phyloP scores from a whole-genome alignment of 2,329 filamentous ascomycete species.

The Knoxdaviesia capensis region DNA sequence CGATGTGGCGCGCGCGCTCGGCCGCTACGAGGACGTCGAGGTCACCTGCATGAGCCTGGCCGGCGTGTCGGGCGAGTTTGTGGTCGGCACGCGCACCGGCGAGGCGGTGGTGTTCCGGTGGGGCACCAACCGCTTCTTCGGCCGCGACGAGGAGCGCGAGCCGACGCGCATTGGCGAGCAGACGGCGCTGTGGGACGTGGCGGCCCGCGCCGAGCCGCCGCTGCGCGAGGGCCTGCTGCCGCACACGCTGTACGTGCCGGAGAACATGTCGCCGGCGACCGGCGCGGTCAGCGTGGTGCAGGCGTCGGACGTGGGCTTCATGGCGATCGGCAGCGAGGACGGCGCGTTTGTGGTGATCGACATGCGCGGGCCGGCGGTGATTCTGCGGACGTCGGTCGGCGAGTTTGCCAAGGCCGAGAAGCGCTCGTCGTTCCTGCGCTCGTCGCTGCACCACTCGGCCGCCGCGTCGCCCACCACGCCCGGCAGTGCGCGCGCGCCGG shows the following conservation, averaged over 20 bases:
- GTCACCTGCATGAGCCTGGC: constrained; percentile 66
- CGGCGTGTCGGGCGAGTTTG: constrained; percentile 65
- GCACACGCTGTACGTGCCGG: constrained; percentile 40
- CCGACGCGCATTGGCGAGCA: too few relatives aligned
- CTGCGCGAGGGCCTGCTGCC: constrained; percentile 71
- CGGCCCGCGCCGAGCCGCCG: constrained; percentile 45
- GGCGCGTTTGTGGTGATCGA: constrained; percentile 71
- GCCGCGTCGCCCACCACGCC: too few relatives aligned
- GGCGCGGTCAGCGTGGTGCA: constrained; percentile 63
- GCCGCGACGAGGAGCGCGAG: constrained; percentile 36
- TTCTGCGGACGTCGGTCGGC: constrained; percentile 51
- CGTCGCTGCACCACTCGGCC: constrained; percentile 11
- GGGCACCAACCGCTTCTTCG: constrained; percentile 59
- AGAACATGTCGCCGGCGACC: constrained; percentile 50
- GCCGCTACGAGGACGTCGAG: constrained; percentile 56
- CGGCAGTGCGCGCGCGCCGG: constrained; percentile 10
- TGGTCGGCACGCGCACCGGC: constrained; percentile 61
- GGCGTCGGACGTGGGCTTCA: constrained; percentile 83
- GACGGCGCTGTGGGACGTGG: constrained; percentile 28
- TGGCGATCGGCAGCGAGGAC: constrained; percentile 67
- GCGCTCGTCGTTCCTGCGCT: constrained; percentile 47
- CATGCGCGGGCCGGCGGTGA: constrained; percentile 67
- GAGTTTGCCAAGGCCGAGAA: constrained; percentile 65
- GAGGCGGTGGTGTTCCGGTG: constrained; percentile 77
- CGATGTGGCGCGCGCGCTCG: constrained; percentile 66